These are phyloP conservation scores for Trichoderma sp. DNA, from an alignment of 2,329 filamentous ascomycete genomes.

Conservation along the genomic window DNA sequence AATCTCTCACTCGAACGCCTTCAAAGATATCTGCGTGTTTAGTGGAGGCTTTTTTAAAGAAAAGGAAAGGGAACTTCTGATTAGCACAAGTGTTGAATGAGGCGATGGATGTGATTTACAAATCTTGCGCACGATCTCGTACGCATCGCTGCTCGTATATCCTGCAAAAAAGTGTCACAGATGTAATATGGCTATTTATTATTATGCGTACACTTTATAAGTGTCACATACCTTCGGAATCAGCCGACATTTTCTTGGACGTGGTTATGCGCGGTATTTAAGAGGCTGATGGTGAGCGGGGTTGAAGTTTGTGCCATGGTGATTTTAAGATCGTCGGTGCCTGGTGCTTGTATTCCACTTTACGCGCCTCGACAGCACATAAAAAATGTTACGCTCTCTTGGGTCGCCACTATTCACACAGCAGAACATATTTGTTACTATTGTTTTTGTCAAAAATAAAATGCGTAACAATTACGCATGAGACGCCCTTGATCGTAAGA, in stretches of 20 bases:
- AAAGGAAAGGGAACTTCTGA: background rate
- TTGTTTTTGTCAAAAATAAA: background rate
- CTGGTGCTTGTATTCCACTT: background rate
- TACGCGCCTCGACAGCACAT: background rate
- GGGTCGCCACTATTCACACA: background rate
- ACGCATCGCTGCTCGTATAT: constrained; percentile 67
- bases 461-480: background rate
- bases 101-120: constrained; percentile 54
- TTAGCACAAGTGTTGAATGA: constrained; percentile 27
- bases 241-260: background rate
- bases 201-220: too few relatives aligned
- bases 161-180: background rate
- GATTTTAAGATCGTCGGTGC: background rate
- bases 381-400: background rate
- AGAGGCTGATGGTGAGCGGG: background rate
- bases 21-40: constrained; percentile 99
- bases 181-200: background rate
- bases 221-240: background rate
- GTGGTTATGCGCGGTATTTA: background rate
- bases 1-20: constrained; percentile 98
- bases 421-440: background rate
- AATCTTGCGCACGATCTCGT: constrained; percentile 98
- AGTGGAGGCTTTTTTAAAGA: constrained; percentile 68
- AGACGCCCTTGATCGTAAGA: background rate
- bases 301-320: background rate